These are phyloP conservation scores for Pulveroboletus sp. DNA, from an alignment of 768 basidiomycete genomes.

Conservation along the genomic window DNA sequence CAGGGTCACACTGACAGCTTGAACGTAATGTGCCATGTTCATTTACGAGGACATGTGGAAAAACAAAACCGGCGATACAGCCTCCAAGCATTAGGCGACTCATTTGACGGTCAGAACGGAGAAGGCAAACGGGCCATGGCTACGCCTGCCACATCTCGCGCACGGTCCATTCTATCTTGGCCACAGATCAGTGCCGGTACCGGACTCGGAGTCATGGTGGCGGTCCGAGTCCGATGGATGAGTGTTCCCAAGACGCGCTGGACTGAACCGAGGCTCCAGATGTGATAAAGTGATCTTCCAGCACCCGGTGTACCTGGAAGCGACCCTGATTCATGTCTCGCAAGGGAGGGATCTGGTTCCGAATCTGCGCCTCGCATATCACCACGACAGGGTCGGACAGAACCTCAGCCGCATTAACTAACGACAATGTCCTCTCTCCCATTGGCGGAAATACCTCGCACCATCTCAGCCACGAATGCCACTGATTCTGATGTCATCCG, in stretches of 20 bases:
- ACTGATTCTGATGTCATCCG: constrained; percentile 1
- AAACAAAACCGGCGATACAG: constrained; percentile 1
- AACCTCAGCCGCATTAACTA: constrained; percentile 9
- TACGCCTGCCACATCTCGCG: constrained; percentile 2
- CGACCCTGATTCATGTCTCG: constrained; percentile 28
- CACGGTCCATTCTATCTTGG: constrained; percentile 13
- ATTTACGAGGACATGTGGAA: constrained; percentile 1
- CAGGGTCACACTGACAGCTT: constrained; percentile 12
- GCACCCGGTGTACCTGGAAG: constrained; percentile 14
- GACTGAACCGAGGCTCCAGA: neutral
- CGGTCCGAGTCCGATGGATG: neutral
- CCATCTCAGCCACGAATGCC: neutral
- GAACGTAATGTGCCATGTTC: constrained; percentile 14
- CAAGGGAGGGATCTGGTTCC: constrained; percentile 16
- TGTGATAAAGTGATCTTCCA: constrained; percentile 18
- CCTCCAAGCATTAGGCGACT: constrained; percentile 1
- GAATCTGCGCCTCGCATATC: constrained; percentile 15
- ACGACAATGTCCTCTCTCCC: constrained; percentile 3
- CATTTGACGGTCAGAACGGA: constrained; percentile 14
- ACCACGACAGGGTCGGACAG: constrained; percentile 26
- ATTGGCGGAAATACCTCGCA: constrained; percentile 23
- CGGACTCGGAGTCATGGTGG: constrained; percentile 14
- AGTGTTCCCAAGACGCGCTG: neutral
- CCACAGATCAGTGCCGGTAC: constrained; percentile 10
- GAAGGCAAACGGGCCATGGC: neutral